A percentile compares a stretch with the other conserved stretches of the same genome.
phyloP scores from a whole-genome alignment of 768 basidiomycete species.

The Mycena alexandri region DNA sequence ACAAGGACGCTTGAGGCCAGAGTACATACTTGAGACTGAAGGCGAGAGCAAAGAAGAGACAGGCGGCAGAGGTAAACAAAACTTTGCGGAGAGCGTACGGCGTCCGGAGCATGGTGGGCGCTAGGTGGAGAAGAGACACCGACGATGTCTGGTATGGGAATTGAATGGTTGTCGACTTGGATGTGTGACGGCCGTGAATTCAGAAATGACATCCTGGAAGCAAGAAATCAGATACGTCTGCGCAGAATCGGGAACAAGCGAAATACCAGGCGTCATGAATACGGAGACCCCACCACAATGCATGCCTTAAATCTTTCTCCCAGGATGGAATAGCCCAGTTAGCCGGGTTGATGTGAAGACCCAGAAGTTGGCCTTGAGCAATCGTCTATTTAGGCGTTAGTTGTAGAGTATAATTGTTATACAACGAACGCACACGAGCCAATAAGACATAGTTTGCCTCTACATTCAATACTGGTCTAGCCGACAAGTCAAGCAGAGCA shows the following conservation, averaged over 20 bases:
- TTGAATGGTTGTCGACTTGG: constrained; percentile 37
- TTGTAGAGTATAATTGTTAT: neutral
- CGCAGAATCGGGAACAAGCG: neutral
- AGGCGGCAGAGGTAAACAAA: constrained; percentile 39
- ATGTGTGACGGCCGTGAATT: constrained; percentile 42
- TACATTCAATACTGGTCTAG: constrained; percentile 33
- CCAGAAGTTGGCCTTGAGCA: constrained; percentile 39
- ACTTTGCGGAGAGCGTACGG: constrained; percentile 25
- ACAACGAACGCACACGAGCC: constrained; percentile 28
- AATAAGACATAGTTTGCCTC: constrained; percentile 38
- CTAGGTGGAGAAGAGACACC: constrained; percentile 8
- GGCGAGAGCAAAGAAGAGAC: constrained; percentile 33
- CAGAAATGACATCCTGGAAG: constrained; percentile 38
- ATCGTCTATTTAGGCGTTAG: constrained; percentile 31
- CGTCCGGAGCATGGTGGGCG: constrained; percentile 16
- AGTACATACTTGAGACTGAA: constrained; percentile 40
- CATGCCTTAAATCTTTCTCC: constrained; percentile 38
- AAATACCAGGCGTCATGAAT: constrained; percentile 37
- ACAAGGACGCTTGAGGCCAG: constrained; percentile 27
- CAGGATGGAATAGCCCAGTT: constrained; percentile 40
- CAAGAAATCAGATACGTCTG: neutral
- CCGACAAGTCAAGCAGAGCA: constrained; percentile 39
- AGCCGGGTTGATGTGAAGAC: constrained; percentile 36
- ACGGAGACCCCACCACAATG: constrained; percentile 39
- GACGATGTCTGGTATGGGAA: constrained; percentile 30